Evolutionary conservation across 495 filamentous ascomycete genomes (phyloP), one percentile per base, ranked within the genome.

Genomic region (Cercophora samala): DNA sequence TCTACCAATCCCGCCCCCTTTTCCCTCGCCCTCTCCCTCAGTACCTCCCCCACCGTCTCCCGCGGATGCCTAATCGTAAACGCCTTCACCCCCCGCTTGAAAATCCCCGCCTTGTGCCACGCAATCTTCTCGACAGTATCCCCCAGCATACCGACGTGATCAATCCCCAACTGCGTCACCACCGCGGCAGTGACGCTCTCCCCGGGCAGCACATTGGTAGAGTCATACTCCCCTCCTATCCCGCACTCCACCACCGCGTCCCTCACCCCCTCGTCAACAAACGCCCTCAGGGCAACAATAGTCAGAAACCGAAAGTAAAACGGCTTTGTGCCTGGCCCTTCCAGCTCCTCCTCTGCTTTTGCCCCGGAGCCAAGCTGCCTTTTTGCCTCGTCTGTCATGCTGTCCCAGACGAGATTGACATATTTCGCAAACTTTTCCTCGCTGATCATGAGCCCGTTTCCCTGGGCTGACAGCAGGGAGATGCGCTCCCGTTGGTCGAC

Each of bases 321-420:
- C 4, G 89, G 89, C 67, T 83, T 80, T 4, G 77, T 76, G 15
- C 66, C 72, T 0, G 79, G 76, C 5, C 77, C 77, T 3, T 63
- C 62, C 21, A 72, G 13, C 2, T 72, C 69, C 37, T 46, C 37
- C 11, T 46, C 9, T n/a, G n/a, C n/a, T 46, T 46, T 46, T 5
- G n/a, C 68, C 4, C 67, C 73, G 0, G 60, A 69, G 2, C 23
- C 64, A 64, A 0, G 60, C 63, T 1, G 81, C n/a, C 29, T 55
- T 13, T 23, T 24, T 0, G 17, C 29, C 23, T 2, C 1, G 11
- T 26, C 37, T 15, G 62, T 82, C 1, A 90, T 72, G 3, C 77
- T 73, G 23, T 88, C 86, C 88, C 87, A 91, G 0, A 91, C 80
- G 53, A 90, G 83, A 69, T 86, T 90, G 72, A 92, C 86, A 67